Conservation (phyloP, 1,284 basidiomycete genomes). For the Melampsora americana region DNA sequence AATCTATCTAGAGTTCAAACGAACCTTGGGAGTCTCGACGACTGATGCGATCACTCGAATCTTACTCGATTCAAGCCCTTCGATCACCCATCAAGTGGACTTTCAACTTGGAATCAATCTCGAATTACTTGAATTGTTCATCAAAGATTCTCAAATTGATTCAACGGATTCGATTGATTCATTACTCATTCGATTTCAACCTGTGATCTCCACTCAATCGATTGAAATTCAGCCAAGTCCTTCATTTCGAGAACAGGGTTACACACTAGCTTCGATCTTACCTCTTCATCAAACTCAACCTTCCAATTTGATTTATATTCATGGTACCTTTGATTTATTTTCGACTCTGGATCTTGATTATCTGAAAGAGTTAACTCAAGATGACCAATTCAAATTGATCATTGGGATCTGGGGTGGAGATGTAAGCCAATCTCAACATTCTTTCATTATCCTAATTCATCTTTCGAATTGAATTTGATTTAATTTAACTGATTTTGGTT, state of each 20-base stretch:
- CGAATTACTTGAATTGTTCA: slow-evolving; percentile 19
- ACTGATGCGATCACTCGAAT: slow-evolving; percentile 26
- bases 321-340: slow-evolving; percentile 37
- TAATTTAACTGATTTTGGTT: background rate
- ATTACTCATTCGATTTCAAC: background rate
- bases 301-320: slow-evolving; percentile 7
- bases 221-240: background rate
- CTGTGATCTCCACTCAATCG: background rate
- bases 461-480: background rate
- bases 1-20: slow-evolving; percentile 25
- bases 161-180: background rate
- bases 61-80: background rate
- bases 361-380: slow-evolving; percentile 16
- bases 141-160: background rate
- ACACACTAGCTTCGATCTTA: slow-evolving; percentile 15
- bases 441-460: too few species aligned
- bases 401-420: slow-evolving; percentile 36
- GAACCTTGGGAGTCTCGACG: slow-evolving; percentile 21
- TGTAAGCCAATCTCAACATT: background rate
- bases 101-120: slow-evolving; percentile 2
- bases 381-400: slow-evolving; percentile 6
- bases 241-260: background rate
- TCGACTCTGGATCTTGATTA: slow-evolving; percentile 16
- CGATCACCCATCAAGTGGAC: background rate
- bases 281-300: background rate